phyloP scores from a whole-genome alignment of 352 stramenopile genomes.

The Phytophthora crassamura region DNA sequence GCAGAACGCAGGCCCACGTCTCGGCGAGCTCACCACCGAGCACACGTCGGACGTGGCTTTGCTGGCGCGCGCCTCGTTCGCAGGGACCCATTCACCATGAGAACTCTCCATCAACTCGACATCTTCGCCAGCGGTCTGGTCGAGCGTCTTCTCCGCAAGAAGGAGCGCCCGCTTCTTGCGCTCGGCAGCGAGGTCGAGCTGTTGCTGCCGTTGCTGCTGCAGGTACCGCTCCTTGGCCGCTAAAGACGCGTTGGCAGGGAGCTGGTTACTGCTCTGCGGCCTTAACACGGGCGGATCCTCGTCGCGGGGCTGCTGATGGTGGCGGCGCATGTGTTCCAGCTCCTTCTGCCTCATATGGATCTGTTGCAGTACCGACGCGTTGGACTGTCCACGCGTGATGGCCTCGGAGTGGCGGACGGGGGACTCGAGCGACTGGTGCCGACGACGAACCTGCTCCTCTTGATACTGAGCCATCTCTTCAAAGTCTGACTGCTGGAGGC shows the following conservation, averaged over 20 bases:
- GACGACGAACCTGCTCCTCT: constrained; percentile 36
- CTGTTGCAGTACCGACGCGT: constrained; percentile 32
- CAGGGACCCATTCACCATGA: constrained; percentile 71
- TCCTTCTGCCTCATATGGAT: constrained; percentile 44
- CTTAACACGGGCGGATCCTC: constrained; percentile 31
- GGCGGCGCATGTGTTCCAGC: constrained; percentile 28
- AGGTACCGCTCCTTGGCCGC: constrained; percentile 45
- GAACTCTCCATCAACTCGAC: constrained; percentile 68
- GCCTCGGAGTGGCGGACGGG: constrained; percentile 16
- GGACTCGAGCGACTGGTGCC: constrained; percentile 25
- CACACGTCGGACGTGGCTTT: constrained; percentile 20
- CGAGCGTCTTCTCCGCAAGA: constrained; percentile 33
- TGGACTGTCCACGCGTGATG: constrained; percentile 16
- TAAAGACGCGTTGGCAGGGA: constrained; percentile 23
- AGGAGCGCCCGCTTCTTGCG: constrained; percentile 21
- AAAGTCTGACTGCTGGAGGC: constrained; percentile 38
- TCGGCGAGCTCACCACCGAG: constrained; percentile 29
- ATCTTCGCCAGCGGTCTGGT: constrained; percentile 47
- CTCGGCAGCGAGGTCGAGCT: constrained; percentile 31
- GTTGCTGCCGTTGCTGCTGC: constrained; percentile 46
- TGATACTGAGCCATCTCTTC: constrained; percentile 39
- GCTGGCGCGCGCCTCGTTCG: constrained; percentile 23
- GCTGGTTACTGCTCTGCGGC: constrained; percentile 20
- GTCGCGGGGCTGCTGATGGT: constrained; percentile 33
- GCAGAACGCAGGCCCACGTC: constrained; percentile 40